Percentiles rank a stretch among this genome's conserved stretches.
Conservation (phyloP, 768 basidiomycete species). For the Trichaptum fuscoviolaceum region DNA sequence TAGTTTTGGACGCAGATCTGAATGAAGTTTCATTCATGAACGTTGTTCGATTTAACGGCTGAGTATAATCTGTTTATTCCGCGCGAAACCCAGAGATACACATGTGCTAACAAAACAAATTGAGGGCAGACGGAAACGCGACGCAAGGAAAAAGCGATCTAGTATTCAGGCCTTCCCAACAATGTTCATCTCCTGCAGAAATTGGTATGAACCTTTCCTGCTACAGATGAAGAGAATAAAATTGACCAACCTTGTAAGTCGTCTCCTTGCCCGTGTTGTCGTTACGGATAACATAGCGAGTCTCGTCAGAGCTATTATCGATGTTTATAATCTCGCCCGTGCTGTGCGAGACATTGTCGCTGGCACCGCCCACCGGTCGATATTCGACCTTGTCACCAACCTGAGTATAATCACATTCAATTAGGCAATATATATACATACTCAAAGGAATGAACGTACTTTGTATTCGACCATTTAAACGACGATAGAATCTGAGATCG, state of each 20-base stretch:
- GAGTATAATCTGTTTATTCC: no score
- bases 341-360: background rate
- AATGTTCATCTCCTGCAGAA: background rate
- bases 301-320: conserved; percentile 18
- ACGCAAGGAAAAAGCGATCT: background rate
- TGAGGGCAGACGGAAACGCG: no score
- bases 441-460: no score
- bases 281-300: conserved; percentile 35
- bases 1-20: background rate
- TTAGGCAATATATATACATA: no score
- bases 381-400: no score
- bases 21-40: background rate
- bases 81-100: no score
- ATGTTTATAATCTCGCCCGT: background rate
- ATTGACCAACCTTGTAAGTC: conserved; percentile 27
- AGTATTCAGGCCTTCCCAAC: background rate
- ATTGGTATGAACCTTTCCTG: background rate
- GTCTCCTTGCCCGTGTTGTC: conserved; percentile 38
- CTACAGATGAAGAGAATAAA: background rate
- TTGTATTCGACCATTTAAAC: no score
- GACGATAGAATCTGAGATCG: no score
- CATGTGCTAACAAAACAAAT: no score
- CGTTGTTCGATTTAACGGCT: no score
- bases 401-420: no score
- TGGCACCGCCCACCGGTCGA: no score